phyloP scores from a whole-genome alignment of 2,329 filamentous ascomycete genomes.

The Fusarium cicatricum region DNA sequence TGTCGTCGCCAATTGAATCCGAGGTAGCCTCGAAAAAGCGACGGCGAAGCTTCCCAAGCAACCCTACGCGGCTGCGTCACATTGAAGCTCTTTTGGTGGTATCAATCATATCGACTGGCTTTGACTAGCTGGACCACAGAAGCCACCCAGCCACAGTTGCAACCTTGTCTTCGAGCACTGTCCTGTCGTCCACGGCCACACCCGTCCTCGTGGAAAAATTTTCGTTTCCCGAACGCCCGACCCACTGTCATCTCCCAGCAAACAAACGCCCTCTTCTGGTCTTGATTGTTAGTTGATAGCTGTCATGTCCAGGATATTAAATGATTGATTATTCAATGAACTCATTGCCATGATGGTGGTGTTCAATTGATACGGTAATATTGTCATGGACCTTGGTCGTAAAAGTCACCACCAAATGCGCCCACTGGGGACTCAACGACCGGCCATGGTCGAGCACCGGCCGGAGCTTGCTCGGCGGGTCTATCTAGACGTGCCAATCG shows the following conservation, averaged over 20 bases:
- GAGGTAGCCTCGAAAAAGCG: no score
- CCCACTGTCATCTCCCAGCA: conserved; percentile 31
- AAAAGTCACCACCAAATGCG: not conserved
- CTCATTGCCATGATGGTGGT: not conserved
- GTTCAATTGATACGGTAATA: conserved; percentile 4
- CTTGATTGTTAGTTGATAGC: no score
- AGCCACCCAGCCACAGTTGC: conserved; percentile 13
- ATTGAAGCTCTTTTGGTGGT: conserved; percentile 1
- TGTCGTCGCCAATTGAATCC: conserved; percentile 3
- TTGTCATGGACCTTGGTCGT: conserved; percentile 1
- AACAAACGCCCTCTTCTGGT: conserved; percentile 4
- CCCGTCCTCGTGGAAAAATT: conserved; percentile 24
- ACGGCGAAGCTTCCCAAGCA: conserved; percentile 7
- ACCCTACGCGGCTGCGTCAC: conserved; percentile 30
- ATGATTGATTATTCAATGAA: not conserved
- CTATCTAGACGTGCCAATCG: conserved; percentile 14
- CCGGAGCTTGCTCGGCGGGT: conserved; percentile 18
- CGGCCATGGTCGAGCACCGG: conserved; percentile 3
- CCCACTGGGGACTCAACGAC: not conserved
- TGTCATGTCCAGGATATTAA: not conserved
- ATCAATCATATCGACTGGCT: conserved; percentile 1
- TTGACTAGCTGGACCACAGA: conserved; percentile 2
- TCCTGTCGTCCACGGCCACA: conserved; percentile 11
- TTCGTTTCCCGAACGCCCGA: conserved; percentile 29
- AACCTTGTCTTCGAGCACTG: conserved; percentile 26